Evolutionary conservation across 148 eudicot species (phyloP).

Genomic region (Diospyros kaki): DNA sequence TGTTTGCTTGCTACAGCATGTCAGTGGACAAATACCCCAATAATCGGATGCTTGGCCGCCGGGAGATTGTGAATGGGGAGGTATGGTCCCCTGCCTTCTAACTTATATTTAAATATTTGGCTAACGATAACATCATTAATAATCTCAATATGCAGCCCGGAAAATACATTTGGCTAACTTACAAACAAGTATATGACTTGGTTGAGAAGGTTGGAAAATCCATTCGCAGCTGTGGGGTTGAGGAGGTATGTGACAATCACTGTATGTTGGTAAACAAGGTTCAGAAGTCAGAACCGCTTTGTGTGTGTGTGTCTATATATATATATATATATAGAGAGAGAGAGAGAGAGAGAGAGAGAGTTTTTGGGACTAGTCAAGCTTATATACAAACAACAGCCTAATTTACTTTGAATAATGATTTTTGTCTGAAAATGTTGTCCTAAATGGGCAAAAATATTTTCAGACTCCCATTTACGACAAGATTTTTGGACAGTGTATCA

Average conservation of each 20-base stretch:
- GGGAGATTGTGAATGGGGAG: constrained; percentile 70
- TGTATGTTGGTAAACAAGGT: not conserved
- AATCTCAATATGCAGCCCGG: constrained; percentile 60
- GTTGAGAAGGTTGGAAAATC: constrained; percentile 83
- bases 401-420: not conserved
- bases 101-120: not conserved
- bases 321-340: too few relatives aligned
- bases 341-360: too few relatives aligned
- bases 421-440: too few relatives aligned
- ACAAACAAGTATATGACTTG: constrained; percentile 75
- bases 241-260: constrained; percentile 46
- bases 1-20: constrained; percentile 42
- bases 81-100: constrained; percentile 29
- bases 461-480: too few relatives aligned
- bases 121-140: constrained; percentile 2
- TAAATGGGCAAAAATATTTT: too few relatives aligned
- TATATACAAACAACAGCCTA: not conserved
- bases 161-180: constrained; percentile 72
- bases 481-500: too few relatives aligned
- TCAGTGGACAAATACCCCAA: constrained; percentile 61
- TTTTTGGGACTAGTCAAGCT: not conserved
- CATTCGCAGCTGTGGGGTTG: constrained; percentile 76
- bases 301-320: too few relatives aligned
- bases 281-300: not conserved
- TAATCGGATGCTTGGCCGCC: constrained; percentile 66